Base-by-base conservation (phyloP, 768 basidiomycete species). In the Phanerochaete carnosa region DNA sequence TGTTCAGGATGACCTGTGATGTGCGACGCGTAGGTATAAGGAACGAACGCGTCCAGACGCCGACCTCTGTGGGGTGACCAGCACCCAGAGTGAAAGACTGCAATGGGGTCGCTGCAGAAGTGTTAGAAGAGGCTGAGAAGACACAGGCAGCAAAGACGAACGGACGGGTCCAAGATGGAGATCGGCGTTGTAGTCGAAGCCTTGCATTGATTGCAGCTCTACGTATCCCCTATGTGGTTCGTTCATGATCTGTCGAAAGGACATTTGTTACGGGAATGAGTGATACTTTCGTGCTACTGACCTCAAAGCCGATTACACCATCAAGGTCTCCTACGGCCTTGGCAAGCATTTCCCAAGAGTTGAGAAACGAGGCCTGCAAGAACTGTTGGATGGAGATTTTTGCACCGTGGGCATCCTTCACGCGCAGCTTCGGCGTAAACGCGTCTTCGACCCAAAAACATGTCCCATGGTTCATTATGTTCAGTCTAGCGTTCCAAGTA, bases 221-320 rank as follows among this genome's bases (percentile, higher is more conserved):
- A 96, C 87, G 72, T 96, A 98, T 45, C 96, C 97, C 68, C 88
- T 80, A 75, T 99, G 95, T 0, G 95, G 95, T 73, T 97, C 95
- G 65, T 98, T 97, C 82, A 96, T 87, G 71, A 94, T 83, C 93
- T 95, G 64, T 11, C 23, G 32, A 30, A 23, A 5, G 7, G 23
- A 12, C 39, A 43, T 8, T n/a, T n/a, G n/a, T n/a, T n/a, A n/a
- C n/a, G n/a, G n/a, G n/a, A n/a, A n/a, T 11, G 11, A 43, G 4
- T 8, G 39, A 4, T 58, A 8, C 16, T 19, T 37, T 39, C 16
- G 23, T 4, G 25, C 25, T 23, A 62, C 75, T 50, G 65, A 94
- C 95, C 83, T 98, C 91, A 59, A 96, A 95, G 0, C 96, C 96
- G 23, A 96, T 68, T 1, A 98, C 90, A 1, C 85, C 87, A 16